Evolutionary conservation across 2,329 filamentous ascomycete genomes (phyloP).

Genomic region (Microsporum canis): DNA sequence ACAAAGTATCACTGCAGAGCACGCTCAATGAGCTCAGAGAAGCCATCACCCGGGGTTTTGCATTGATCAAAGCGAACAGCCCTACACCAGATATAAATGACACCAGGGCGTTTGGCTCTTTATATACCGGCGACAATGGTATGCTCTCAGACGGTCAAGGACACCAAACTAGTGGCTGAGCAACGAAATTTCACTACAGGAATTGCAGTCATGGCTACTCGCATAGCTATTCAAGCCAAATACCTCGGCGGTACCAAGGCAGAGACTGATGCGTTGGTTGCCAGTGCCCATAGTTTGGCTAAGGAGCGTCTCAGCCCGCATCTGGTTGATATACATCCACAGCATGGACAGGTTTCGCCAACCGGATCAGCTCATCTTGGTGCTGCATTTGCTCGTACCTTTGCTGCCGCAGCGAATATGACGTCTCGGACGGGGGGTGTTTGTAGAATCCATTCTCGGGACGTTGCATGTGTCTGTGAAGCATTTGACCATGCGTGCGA

Average conservation of each 20-base stretch:
- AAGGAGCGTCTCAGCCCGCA: slow-evolving; percentile 19
- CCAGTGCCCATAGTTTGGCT: slow-evolving; percentile 21
- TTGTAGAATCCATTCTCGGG: slow-evolving; percentile 18
- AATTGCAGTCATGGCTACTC: slow-evolving; percentile 27
- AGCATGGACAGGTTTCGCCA: slow-evolving; percentile 21
- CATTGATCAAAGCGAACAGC: slow-evolving; percentile 19
- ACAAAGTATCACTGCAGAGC: slow-evolving; percentile 13
- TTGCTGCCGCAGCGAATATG: slow-evolving; percentile 14
- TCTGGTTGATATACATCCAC: slow-evolving; percentile 5
- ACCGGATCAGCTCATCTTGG: slow-evolving; percentile 24
- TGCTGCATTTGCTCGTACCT: slow-evolving; percentile 21
- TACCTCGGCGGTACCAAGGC: slow-evolving; percentile 14
- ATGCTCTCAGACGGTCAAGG: slow-evolving; percentile 5
- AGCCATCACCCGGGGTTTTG: slow-evolving; percentile 22
- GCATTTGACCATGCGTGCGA: slow-evolving; percentile 22
- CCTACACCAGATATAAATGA: slow-evolving; percentile 18
- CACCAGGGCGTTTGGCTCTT: slow-evolving; percentile 17
- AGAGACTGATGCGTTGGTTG: slow-evolving; percentile 9
- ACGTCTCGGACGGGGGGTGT: slow-evolving; percentile 6
- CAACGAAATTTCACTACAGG: slow-evolving; percentile 17
- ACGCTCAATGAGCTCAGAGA: slow-evolving; percentile 21
- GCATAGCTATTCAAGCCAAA: slow-evolving; percentile 27
- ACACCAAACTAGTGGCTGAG: background rate
- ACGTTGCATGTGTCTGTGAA: slow-evolving; percentile 22
- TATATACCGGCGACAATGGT: slow-evolving; percentile 27